A percentile compares a stretch with the other conserved stretches of the same genome.
Evolutionary conservation across 2,329 filamentous ascomycete genomes (phyloP).

Genomic region (Didymella segeticola): DNA sequence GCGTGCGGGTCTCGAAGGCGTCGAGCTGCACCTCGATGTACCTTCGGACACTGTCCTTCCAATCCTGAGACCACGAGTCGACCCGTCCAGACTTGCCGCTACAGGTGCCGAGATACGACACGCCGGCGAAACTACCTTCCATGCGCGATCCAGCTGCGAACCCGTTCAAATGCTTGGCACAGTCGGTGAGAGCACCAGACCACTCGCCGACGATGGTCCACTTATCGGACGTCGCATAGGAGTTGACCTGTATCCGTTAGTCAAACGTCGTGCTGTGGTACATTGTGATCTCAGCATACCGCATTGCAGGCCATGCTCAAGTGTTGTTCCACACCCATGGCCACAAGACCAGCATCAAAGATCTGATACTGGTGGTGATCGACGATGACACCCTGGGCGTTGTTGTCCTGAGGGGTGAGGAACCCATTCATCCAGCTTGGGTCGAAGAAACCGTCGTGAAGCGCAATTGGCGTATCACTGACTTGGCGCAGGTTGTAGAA

Average conservation of each 20-base stretch:
- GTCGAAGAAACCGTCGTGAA: conserved; percentile 64
- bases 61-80: conserved; percentile 55
- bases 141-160: conserved; percentile 62
- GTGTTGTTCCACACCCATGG: conserved; percentile 60
- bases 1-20: conserved; percentile 57
- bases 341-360: conserved; percentile 60
- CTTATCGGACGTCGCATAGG: conserved; percentile 63
- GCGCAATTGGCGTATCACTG: conserved; percentile 57
- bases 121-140: conserved; percentile 61
- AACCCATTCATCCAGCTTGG: conserved; percentile 66
- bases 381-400: conserved; percentile 62
- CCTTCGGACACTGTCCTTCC: conserved; percentile 55
- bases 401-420: conserved; percentile 58
- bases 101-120: conserved; percentile 61
- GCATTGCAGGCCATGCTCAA: conserved; percentile 63
- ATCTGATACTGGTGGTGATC: conserved; percentile 75
- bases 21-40: conserved; percentile 65
- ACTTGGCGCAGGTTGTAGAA: conserved; percentile 58
- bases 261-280: background rate
- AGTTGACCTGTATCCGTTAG: conserved; percentile 23
- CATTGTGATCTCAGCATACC: conserved; percentile 31
- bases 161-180: conserved; percentile 57
- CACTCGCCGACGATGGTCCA: conserved; percentile 72
- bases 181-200: conserved; percentile 70
- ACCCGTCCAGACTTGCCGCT: conserved; percentile 57